These are phyloP conservation scores for Larix kaempferi DNA, from an alignment of 75 land plant genomes.

Conservation along the genomic window DNA sequence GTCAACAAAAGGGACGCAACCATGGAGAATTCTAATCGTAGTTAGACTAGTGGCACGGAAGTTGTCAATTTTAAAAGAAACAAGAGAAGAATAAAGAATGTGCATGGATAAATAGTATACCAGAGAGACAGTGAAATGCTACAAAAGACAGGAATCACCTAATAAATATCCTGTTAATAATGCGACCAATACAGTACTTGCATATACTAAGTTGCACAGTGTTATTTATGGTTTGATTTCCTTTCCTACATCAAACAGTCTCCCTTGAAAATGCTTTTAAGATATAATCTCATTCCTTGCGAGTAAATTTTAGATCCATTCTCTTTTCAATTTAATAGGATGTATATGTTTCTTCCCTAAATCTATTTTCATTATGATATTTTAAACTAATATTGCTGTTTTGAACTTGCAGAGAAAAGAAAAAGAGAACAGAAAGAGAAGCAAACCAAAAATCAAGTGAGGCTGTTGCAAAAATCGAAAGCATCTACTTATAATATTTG, in stretches of 20 bases:
- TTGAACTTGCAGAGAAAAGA: slow-evolving; percentile 79
- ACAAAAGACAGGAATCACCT: too few relatives aligned
- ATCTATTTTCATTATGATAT: not conserved
- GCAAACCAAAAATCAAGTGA: slow-evolving; percentile 72
- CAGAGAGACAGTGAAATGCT: too few relatives aligned
- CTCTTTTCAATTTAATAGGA: not conserved
- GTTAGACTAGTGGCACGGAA: too few relatives aligned
- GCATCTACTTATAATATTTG: not conserved
- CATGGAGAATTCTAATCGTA: too few relatives aligned
- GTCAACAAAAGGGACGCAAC: too few relatives aligned
- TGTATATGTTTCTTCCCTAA: not conserved
- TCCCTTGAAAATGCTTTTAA: not conserved
- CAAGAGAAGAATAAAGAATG: too few relatives aligned
- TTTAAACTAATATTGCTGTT: not conserved
- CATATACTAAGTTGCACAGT: too few relatives aligned
- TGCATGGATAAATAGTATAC: too few relatives aligned
- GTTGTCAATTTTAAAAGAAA: too few relatives aligned
- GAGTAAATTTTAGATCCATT: not conserved
- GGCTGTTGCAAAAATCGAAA: slow-evolving; percentile 39
- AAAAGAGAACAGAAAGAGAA: slow-evolving; percentile 78
- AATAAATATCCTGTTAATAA: too few relatives aligned
- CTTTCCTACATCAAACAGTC: not conserved
- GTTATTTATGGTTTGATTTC: not conserved
- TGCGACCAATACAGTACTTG: too few relatives aligned
- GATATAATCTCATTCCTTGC: not conserved